Conservation (phyloP, 345 rosid genomes). For the Theobroma cacao region DNA sequence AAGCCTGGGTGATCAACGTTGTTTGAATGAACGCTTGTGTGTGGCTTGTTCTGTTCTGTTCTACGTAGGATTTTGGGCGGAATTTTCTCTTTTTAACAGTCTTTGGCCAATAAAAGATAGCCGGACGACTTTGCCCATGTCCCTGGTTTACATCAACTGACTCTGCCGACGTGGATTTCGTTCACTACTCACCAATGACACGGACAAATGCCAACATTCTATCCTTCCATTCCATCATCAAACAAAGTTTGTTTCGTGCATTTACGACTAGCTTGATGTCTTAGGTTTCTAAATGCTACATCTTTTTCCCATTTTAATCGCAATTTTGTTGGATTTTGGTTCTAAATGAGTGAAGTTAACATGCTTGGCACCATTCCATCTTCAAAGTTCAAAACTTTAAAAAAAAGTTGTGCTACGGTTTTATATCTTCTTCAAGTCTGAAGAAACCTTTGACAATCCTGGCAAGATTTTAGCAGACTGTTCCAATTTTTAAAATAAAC, state of each 20-base stretch:
- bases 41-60: not conserved
- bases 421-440: not conserved
- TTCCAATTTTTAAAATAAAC: not conserved
- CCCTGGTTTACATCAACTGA: not conserved
- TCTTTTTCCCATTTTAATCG: not conserved
- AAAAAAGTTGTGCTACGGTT: not conserved
- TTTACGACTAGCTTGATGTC: too few species aligned
- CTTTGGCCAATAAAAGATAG: not conserved
- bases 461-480: not conserved
- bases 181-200: not conserved
- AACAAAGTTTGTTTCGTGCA: not conserved
- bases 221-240: too few species aligned
- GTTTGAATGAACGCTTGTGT: not conserved
- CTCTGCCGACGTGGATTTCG: not conserved
- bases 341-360: not conserved
- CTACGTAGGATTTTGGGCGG: not conserved
- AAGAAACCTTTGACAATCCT: not conserved
- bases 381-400: not conserved
- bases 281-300: not conserved
- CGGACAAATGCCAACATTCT: too few species aligned
- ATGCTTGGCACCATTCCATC: not conserved
- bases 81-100: not conserved
- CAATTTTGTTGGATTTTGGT: not conserved
- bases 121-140: too few species aligned
- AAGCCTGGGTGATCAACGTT: not conserved